Evolutionary conservation across 768 basidiomycete genomes (phyloP), one percentile per base, ranked within the genome.

Genomic region (Butyriboletus loyo): DNA sequence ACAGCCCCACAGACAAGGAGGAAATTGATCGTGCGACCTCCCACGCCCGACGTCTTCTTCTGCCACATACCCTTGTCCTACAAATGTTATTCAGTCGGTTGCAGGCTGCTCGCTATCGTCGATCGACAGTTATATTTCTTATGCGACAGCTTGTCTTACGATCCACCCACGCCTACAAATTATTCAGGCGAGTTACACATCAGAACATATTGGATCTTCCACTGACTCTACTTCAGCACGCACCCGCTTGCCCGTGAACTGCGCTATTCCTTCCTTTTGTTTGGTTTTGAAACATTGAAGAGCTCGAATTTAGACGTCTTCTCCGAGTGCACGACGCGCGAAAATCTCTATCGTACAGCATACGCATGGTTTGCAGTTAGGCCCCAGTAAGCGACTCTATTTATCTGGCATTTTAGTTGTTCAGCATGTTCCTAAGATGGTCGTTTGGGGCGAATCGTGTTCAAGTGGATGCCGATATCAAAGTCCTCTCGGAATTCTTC

Each of bases 391-490:
- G 91, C 62, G 39, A 34, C 30, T 46, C 38, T n/a, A 21, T 34
- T 7, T 42, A 4, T 30, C 25, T 45, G 25, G 27, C 30, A 17
- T 35, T 42, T 46, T 24, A n/a, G 38, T 32, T 45, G 39, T 36
- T 56, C 27, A 48, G 24, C n/a, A 25, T 31, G 19, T 32, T 36
- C 13, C 15, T 1, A 61, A 98, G 95, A 61, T 98, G 96, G 95
- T 87, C 95, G 5, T 97, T 86, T 66, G 97, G 96, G n/a, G 89
- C 91, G 24, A 92, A 92, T 68, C 85, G 92, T 3, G 84, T 92
- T 6, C 94, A 98, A 71, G 75, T 98, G 19, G 85, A 89, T 56
- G 85, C 89, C 1, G 96, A 98, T 65, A 81, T 94, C 61, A 92
- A 87, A 67, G 77, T 96, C 1, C 72, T 98, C 7, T 83, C 84